phyloP scores from a whole-genome alignment of 2,329 filamentous ascomycete genomes.

The Periconia sp. region DNA sequence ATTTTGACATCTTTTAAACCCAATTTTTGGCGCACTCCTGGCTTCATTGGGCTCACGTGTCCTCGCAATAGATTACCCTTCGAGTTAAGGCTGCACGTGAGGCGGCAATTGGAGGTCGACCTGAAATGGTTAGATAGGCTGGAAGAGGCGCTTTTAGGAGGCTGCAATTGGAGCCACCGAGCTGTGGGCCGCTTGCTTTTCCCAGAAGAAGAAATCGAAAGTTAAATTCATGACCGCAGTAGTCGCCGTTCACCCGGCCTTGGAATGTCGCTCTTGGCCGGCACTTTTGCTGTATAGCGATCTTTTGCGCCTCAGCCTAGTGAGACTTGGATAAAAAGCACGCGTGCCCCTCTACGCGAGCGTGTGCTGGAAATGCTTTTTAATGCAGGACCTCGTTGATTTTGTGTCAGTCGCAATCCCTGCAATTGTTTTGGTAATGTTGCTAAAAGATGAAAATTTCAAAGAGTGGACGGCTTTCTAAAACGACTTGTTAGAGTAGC shows the following conservation, averaged over 20 bases:
- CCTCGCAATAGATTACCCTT: slow-evolving; percentile 15
- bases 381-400: no score
- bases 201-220: slow-evolving; percentile 7
- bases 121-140: slow-evolving; percentile 7
- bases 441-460: no score
- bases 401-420: no score
- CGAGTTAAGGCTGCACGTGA: slow-evolving; percentile 5
- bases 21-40: no score
- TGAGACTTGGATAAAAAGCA: no score
- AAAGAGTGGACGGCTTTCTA: no score
- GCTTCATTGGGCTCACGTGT: no score
- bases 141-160: slow-evolving; percentile 6
- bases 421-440: no score
- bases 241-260: slow-evolving; percentile 19
- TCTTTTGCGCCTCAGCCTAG: neutral
- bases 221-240: slow-evolving; percentile 7
- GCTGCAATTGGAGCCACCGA: slow-evolving; percentile 2
- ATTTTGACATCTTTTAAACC: no score
- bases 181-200: slow-evolving; percentile 6
- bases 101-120: slow-evolving; percentile 8
- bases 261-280: slow-evolving; percentile 5
- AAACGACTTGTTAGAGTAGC: no score
- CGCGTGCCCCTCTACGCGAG: no score
- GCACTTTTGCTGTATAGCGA: slow-evolving; percentile 7
- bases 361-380: no score